Percentiles rank a stretch among this genome's conserved stretches.
These are phyloP conservation scores for Colletotrichum tanaceti DNA, from an alignment of 2,329 filamentous ascomycete species.

Conservation along the genomic window DNA sequence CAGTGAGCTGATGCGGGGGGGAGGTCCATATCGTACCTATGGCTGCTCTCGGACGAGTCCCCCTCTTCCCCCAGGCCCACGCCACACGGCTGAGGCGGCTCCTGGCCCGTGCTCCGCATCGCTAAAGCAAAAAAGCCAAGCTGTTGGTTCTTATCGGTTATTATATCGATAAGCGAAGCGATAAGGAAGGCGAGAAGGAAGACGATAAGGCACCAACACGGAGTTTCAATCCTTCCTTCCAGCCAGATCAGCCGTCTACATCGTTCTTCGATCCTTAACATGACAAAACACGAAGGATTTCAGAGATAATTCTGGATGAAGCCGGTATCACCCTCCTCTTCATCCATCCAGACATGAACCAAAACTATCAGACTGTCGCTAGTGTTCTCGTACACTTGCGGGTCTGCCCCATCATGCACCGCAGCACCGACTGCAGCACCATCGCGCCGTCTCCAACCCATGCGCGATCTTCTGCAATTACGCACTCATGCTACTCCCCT, in stretches of 20 bases:
- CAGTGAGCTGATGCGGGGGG: slow-evolving; percentile 28
- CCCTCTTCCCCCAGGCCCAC: background rate
- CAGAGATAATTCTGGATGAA: background rate
- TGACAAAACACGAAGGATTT: too few relatives aligned
- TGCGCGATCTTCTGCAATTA: background rate
- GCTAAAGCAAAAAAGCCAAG: background rate
- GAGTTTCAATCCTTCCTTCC: background rate
- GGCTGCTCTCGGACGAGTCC: background rate
- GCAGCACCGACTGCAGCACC: background rate
- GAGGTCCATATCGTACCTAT: too few relatives aligned
- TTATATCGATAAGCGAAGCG: background rate
- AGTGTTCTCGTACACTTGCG: background rate
- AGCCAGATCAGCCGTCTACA: too few relatives aligned
- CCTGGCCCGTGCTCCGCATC: background rate
- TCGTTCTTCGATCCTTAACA: too few relatives aligned
- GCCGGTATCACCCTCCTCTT: too few relatives aligned
- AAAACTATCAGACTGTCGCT: too few relatives aligned
- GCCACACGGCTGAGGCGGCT: background rate
- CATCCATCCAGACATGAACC: too few relatives aligned
- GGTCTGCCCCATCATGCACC: background rate
- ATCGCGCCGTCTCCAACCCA: background rate
- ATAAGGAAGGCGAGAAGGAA: too few relatives aligned
- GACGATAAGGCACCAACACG: slow-evolving; percentile 4
- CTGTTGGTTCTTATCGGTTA: background rate
- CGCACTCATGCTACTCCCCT: slow-evolving; percentile 26